Evolutionary conservation across 2,329 filamentous ascomycete species (phyloP).

Genomic region (Alternaria rosae): DNA sequence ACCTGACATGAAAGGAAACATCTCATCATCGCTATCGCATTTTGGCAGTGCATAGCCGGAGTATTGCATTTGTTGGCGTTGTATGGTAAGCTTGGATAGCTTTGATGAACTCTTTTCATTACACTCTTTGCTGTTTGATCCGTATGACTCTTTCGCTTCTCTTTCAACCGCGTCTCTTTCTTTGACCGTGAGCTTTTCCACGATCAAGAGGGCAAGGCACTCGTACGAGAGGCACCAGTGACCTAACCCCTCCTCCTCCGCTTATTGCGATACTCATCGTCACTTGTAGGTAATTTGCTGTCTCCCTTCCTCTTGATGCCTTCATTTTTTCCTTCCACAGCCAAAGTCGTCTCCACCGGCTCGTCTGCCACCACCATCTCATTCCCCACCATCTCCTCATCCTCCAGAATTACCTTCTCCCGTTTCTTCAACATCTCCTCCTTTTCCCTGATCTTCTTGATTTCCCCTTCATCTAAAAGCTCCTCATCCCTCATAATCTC

Average conservation of each 20-base stretch:
- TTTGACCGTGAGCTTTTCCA: not conserved
- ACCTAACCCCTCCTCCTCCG: not conserved
- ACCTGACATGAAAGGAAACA: not conserved
- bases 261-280: constrained; percentile 9
- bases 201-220: too few relatives aligned
- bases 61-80: constrained; percentile 1
- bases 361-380: not conserved
- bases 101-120: not conserved
- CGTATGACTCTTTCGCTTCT: not conserved
- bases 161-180: not conserved
- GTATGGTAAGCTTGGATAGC: not conserved
- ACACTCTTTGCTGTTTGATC: not conserved
- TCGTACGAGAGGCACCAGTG: too few relatives aligned
- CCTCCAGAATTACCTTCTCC: not conserved
- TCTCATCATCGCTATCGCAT: not conserved
- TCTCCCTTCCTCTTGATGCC: not conserved
- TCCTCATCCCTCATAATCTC: not conserved
- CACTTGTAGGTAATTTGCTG: not conserved
- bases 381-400: not conserved
- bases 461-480: not conserved
- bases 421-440: not conserved
- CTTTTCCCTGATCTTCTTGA: not conserved
- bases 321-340: not conserved
- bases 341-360: not conserved
- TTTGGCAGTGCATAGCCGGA: not conserved